Percentiles rank a stretch among this genome's conserved stretches.
These are phyloP conservation scores for Ophiostoma sp. DNA, from an alignment of 2,329 filamentous ascomycete species.

Conservation along the genomic window DNA sequence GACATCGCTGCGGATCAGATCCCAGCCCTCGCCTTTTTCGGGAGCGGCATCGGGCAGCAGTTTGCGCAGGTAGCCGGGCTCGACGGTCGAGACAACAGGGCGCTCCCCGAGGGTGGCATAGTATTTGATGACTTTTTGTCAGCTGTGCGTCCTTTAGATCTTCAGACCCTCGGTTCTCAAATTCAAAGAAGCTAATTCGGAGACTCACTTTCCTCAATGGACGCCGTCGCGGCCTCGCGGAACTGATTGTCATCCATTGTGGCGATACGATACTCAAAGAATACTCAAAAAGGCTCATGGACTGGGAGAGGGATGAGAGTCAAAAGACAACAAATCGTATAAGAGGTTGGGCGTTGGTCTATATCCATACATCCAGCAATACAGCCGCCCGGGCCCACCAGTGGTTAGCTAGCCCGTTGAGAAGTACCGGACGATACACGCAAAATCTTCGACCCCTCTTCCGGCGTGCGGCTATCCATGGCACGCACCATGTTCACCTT, in stretches of 20 bases:
- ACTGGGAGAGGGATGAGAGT: neutral
- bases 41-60: constrained; percentile 66
- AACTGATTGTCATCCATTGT: constrained; percentile 42
- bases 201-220: constrained; percentile 73
- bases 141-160: neutral
- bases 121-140: constrained; percentile 67
- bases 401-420: neutral
- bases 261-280: neutral
- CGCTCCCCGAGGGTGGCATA: constrained; percentile 67
- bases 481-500: neutral
- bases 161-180: too few relatives aligned
- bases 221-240: constrained; percentile 66
- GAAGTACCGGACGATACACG: neutral
- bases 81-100: constrained; percentile 68
- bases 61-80: constrained; percentile 78
- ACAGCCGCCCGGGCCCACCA: neutral
- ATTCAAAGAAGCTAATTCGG: too few relatives aligned
- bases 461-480: neutral
- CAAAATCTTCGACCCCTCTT: constrained; percentile 1
- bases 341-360: neutral
- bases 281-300: too few relatives aligned
- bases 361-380: constrained; percentile 3
- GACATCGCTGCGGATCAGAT: constrained; percentile 74
- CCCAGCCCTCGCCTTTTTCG: constrained; percentile 65
- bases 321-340: neutral